phyloP scores from a whole-genome alignment of 2,329 filamentous ascomycete genomes.

The Hymenoscyphus fructigenus region DNA sequence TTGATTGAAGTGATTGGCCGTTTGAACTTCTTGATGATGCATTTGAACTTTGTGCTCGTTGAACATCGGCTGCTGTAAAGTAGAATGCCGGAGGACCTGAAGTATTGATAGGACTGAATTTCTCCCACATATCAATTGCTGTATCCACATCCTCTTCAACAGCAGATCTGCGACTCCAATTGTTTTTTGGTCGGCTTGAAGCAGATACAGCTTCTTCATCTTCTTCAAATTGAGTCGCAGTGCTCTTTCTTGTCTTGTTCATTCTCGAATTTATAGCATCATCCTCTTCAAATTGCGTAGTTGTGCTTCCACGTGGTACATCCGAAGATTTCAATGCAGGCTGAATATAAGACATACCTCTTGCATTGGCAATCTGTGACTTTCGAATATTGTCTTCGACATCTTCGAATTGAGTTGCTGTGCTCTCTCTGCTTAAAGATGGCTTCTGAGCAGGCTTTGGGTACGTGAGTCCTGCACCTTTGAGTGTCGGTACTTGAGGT shows the following conservation, averaged over 20 bases:
- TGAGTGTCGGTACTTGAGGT: conserved; percentile 13
- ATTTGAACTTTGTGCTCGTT: background rate
- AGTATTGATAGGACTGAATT: conserved; percentile 16
- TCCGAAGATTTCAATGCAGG: background rate
- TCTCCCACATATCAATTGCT: conserved; percentile 20
- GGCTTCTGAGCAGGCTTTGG: conserved; percentile 5
- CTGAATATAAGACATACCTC: conserved; percentile 10
- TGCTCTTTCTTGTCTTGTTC: conserved; percentile 27
- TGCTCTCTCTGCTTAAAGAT: conserved; percentile 10
- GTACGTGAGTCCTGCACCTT: conserved; percentile 11
- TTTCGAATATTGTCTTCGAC: conserved; percentile 8
- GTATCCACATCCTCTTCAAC: conserved; percentile 17
- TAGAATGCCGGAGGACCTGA: conserved; percentile 13
- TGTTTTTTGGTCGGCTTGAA: background rate
- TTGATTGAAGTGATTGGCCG: conserved; percentile 11
- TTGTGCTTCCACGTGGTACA: background rate
- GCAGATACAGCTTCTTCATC: conserved; percentile 2
- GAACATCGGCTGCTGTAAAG: conserved; percentile 16
- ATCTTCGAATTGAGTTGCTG: conserved; percentile 12
- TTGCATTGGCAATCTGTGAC: conserved; percentile 9
- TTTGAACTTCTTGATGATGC: background rate
- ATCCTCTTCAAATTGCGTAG: conserved; percentile 1
- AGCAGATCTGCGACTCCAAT: background rate
- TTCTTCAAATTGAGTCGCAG: conserved; percentile 20
- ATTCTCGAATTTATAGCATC: background rate